Evolutionary conservation across 306 rosid species (phyloP), one percentile per base, ranked within the genome.

Genomic region (Boehmeria nivea): DNA sequence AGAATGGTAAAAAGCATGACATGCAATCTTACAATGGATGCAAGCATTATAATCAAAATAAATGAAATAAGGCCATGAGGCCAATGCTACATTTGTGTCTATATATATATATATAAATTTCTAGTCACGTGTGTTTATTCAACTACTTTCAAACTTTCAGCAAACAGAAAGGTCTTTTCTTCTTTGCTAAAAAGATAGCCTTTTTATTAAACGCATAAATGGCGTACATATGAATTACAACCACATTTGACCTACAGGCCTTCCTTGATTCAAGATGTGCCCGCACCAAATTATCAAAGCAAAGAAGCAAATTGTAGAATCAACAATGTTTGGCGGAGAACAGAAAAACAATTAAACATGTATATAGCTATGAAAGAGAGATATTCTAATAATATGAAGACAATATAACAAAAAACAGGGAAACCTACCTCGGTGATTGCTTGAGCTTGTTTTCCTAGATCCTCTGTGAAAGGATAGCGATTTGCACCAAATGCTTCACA

Each of bases 401-500:
- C 24, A 63, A 48, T 1, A 12, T 11, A 7, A 51, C 11, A 2
- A 15, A 28, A 42, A 61, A 59, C 65, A 71, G 55, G 59, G 46
- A 65, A 37, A 61, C 57, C 43, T 58, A 80, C 85, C 81, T 76
- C 79, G 1, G 60, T 40, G 44, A 80, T 69, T 55, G 68, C 23
- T 45, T 72, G 79, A 23, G 56, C 66, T 76, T 76, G 85, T 65
- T 56, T 76, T 24, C 67, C 25, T 34, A 76, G 57, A 23, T 73
- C 96, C 79, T 91, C 98, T 12, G 79, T 51, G 67, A 87, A 91
- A 43, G 98, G 83, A 72, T 91, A 91, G 37, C 98, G 98, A 78
- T 87, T 87, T 34, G 98, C 98, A 51, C 93, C 89, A 76, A 91
- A 91, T 33, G 98, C 98, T 12, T 91, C 96, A 60, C 98, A 91